These are phyloP conservation scores for Trypanosoma vivax DNA, from an alignment of 208 protist genomes.

Conservation along the genomic window DNA sequence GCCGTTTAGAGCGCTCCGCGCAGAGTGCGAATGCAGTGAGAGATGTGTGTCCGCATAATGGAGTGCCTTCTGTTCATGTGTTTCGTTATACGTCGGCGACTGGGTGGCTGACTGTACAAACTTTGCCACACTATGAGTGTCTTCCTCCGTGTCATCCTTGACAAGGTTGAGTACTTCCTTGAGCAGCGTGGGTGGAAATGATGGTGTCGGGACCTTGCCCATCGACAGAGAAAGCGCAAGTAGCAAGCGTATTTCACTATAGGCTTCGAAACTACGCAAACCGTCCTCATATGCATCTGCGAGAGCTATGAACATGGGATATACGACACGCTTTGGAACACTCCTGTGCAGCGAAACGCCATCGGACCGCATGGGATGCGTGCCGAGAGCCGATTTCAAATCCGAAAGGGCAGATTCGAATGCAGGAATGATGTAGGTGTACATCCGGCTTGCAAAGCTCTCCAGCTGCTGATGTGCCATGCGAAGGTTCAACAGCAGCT, in stretches of 20 bases:
- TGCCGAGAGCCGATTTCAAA: constrained; percentile 34
- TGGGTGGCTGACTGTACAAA: too few species aligned
- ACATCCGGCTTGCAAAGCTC: constrained; percentile 24
- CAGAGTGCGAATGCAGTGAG: constrained; percentile 7
- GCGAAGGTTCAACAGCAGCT: constrained; percentile 45
- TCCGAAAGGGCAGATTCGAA: constrained; percentile 37
- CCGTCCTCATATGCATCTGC: constrained; percentile 57
- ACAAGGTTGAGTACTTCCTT: constrained; percentile 25
- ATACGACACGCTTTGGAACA: constrained; percentile 49
- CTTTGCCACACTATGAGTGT: constrained; percentile 12
- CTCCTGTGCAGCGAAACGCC: constrained; percentile 16
- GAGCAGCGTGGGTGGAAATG: constrained; percentile 35
- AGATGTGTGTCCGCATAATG: constrained; percentile 11
- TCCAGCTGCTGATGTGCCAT: constrained; percentile 36
- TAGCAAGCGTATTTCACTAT: constrained; percentile 39
- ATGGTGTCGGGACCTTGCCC: constrained; percentile 27
- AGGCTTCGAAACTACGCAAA: constrained; percentile 32
- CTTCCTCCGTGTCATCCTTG: constrained; percentile 12
- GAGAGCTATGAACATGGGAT: constrained; percentile 69
- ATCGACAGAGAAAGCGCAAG: constrained; percentile 43
- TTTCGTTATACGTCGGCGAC: too few species aligned
- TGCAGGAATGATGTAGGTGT: constrained; percentile 27
- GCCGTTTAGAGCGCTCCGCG: constrained; percentile 18
- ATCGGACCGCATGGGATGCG: constrained; percentile 6
- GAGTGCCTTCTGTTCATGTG: too few species aligned